These are phyloP conservation scores for Lycium barbarum DNA, from an alignment of 257 asterid species.

Conservation along the genomic window DNA sequence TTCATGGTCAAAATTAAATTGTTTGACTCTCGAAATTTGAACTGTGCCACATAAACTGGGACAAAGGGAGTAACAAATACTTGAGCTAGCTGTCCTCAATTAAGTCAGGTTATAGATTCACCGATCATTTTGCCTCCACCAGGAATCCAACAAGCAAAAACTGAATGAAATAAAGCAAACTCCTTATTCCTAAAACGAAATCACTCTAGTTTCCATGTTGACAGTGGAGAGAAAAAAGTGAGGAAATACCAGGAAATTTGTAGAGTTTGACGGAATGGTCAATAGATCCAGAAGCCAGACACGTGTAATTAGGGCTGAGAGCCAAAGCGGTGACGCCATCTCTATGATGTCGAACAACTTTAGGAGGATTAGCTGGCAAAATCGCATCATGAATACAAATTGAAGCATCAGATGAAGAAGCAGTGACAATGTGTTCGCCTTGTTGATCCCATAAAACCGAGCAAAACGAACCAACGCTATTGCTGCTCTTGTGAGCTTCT, in stretches of 20 bases:
- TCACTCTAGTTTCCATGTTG: background rate
- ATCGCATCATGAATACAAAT: conserved; percentile 79
- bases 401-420: conserved; percentile 76
- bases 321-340: conserved; percentile 92
- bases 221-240: background rate
- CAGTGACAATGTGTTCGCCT: conserved; percentile 76
- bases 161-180: background rate
- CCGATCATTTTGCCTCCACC: background rate
- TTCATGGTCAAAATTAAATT: no score
- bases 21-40: no score
- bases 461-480: conserved; percentile 53
- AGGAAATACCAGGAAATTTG: conserved; percentile 77
- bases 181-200: background rate
- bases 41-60: no score
- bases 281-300: conserved; percentile 93
- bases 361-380: conserved; percentile 63
- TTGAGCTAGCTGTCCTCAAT: background rate
- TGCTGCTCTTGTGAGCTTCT: conserved; percentile 68
- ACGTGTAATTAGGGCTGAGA: conserved; percentile 78
- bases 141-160: background rate
- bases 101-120: background rate
- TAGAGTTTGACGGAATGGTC: conserved; percentile 96
- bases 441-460: conserved; percentile 74
- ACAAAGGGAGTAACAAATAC: background rate
- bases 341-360: conserved; percentile 68